These are phyloP conservation scores for Kuraishia ogatae DNA, from an alignment of 805 yeast species.

Conservation along the genomic window DNA sequence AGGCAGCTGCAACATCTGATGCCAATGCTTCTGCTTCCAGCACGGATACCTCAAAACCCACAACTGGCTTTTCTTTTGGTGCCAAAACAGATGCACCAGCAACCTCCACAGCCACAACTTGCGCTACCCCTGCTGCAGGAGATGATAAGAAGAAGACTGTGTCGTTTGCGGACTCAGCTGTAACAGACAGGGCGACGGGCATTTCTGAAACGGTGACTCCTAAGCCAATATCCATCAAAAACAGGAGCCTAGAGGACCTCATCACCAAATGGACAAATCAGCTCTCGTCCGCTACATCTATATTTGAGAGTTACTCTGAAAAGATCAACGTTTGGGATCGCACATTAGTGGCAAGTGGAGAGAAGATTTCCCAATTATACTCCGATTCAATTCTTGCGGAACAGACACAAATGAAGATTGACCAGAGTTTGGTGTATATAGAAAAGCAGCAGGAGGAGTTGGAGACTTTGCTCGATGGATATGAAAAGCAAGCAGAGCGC, in stretches of 20 bases:
- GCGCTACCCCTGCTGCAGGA: conserved; percentile 1
- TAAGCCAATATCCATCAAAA: conserved; percentile 69
- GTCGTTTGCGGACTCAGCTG: background rate
- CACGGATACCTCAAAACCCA: conserved; percentile 1
- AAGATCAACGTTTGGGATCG: conserved; percentile 83
- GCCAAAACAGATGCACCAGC: conserved; percentile 4
- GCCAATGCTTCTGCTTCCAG: conserved; percentile 1
- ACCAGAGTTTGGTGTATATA: conserved; percentile 77
- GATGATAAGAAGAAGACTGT: background rate
- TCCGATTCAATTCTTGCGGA: conserved; percentile 77
- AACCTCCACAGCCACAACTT: background rate
- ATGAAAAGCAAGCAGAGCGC: conserved; percentile 65
- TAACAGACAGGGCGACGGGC: background rate
- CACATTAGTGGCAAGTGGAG: conserved; percentile 75
- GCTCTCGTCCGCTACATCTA: conserved; percentile 59
- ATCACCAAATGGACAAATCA: conserved; percentile 92
- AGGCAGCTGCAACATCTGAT: conserved; percentile 1
- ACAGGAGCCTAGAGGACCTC: conserved; percentile 87
- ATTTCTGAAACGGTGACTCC: conserved; percentile 41
- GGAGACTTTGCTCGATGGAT: conserved; percentile 71
- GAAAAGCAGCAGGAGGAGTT: conserved; percentile 90
- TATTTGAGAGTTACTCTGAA: conserved; percentile 67
- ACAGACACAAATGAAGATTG: conserved; percentile 75
- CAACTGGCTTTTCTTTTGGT: conserved; percentile 8
- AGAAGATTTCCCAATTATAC: conserved; percentile 70